Evolutionary conservation across 1,284 basidiomycete genomes (phyloP).

Genomic region (Rhodotorula glutinis): DNA sequence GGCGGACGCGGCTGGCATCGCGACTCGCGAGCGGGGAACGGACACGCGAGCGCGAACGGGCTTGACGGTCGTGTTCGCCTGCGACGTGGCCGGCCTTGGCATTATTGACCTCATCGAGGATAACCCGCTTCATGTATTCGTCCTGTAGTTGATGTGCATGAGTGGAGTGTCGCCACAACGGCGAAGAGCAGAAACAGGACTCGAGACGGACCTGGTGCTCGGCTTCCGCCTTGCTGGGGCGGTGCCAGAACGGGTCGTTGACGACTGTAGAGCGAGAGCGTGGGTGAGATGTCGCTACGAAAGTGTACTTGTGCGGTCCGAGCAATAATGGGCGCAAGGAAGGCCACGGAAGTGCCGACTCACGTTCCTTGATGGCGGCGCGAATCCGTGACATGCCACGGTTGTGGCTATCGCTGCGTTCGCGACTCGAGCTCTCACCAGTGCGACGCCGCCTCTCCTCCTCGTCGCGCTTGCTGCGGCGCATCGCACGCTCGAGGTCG

Average conservation of each 20-base stretch:
- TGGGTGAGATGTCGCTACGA: too few species aligned
- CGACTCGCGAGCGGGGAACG: not conserved
- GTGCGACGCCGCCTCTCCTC: not conserved
- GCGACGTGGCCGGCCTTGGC: not conserved
- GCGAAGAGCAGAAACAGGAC: not conserved
- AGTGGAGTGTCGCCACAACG: too few species aligned
- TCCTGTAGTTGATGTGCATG: not conserved
- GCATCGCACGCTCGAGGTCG: constrained; percentile 14
- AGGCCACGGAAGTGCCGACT: too few species aligned
- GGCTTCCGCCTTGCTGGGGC: constrained; percentile 12
- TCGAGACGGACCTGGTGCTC: constrained; percentile 4
- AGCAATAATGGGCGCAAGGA: too few species aligned
- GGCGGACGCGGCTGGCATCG: not conserved
- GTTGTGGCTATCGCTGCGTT: constrained; percentile 2
- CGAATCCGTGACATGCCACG: constrained; percentile 7
- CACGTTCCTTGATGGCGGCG: constrained; percentile 10
- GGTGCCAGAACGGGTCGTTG: constrained; percentile 30
- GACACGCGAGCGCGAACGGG: not conserved
- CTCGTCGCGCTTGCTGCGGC: constrained; percentile 10
- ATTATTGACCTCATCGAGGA: not conserved
- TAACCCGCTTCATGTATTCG: not conserved
- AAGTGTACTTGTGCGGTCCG: too few species aligned
- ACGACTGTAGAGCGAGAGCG: constrained; percentile 8
- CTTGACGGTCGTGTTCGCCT: not conserved
- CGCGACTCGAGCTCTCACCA: not conserved